These are phyloP conservation scores for Flaveria trinervia DNA, from an alignment of 129 eudicot genomes.

Conservation along the genomic window DNA sequence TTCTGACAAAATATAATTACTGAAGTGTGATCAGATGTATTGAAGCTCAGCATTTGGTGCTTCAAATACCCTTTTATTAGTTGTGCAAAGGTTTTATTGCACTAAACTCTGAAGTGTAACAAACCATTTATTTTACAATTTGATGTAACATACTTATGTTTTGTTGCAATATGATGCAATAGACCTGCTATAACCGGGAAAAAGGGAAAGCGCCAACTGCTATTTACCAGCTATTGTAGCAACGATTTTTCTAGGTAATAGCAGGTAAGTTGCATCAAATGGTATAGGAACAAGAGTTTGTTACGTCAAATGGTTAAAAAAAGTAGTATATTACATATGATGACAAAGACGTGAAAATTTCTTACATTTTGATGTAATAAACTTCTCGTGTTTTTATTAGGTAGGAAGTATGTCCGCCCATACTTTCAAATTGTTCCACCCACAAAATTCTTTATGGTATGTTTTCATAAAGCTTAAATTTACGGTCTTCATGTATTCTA, in stretches of 20 bases:
- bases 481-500: background rate
- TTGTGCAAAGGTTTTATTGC: background rate
- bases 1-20: background rate
- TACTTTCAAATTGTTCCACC: conserved; percentile 13
- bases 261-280: background rate
- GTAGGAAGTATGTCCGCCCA: conserved; percentile 17
- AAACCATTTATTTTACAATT: background rate
- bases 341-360: background rate
- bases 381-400: conserved; percentile 16
- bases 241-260: background rate
- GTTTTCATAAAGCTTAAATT: conserved; percentile 7
- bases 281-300: background rate
- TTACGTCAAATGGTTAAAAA: background rate
- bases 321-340: background rate
- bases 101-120: background rate
- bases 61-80: background rate
- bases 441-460: conserved; percentile 24
- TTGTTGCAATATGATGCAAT: background rate
- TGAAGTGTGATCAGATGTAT: background rate
- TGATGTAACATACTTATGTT: background rate
- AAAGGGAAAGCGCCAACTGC: background rate
- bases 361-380: background rate
- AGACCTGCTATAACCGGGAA: background rate
- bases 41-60: background rate
- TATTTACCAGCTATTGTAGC: background rate